phyloP scores from a whole-genome alignment of 2,329 filamentous ascomycete genomes.

The Penicillium paneum region DNA sequence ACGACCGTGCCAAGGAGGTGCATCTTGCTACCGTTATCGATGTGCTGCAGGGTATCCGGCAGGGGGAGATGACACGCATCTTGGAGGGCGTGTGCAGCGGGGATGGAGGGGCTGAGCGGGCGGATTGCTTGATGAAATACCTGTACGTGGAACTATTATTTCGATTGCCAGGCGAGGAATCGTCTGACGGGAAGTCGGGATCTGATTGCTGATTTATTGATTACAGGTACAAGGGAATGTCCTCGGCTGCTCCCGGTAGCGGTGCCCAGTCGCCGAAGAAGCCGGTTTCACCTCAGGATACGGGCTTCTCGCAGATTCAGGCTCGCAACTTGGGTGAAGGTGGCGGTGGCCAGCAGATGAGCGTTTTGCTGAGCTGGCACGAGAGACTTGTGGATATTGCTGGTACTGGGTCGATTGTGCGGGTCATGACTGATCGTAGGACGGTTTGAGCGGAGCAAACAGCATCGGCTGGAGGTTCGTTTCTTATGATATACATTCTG shows the following conservation, averaged over 20 bases:
- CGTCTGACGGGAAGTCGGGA: background rate
- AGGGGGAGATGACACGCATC: constrained; percentile 89
- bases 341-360: constrained; percentile 85
- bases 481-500: constrained; percentile 10
- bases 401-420: constrained; percentile 85
- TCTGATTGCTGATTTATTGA: constrained; percentile 5
- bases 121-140: constrained; percentile 98
- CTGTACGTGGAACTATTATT: constrained; percentile 59
- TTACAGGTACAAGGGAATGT: constrained; percentile 86
- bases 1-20: constrained; percentile 65
- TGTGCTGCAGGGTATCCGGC: constrained; percentile 92
- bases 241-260: constrained; percentile 37
- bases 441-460: constrained; percentile 59
- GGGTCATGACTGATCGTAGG: constrained; percentile 94
- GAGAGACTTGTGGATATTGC: constrained; percentile 96
- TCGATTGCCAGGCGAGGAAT: background rate
- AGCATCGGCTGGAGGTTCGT: constrained; percentile 7
- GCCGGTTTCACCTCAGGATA: constrained; percentile 68
- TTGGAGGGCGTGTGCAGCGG: constrained; percentile 75
- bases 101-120: constrained; percentile 74
- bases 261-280: constrained; percentile 50
- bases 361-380: constrained; percentile 95
- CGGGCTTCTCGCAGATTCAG: constrained; percentile 82
- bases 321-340: constrained; percentile 56
- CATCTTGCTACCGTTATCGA: constrained; percentile 87